Base-by-base conservation (phyloP, 768 basidiomycete species). In the Trametes cubensis region DNA sequence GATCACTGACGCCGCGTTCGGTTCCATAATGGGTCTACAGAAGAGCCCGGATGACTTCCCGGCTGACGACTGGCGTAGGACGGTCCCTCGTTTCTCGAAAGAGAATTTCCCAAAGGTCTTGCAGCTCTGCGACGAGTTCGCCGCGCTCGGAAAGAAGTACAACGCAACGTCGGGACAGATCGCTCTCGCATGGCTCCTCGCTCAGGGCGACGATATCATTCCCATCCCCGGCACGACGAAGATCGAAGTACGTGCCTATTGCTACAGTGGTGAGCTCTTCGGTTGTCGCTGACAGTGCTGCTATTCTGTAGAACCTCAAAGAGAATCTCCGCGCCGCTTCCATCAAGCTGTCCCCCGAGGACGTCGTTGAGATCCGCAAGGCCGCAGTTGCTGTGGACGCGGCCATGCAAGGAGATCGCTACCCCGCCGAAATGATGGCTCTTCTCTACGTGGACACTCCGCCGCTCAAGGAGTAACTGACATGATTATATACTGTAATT, bases 31-130 rank as follows among this genome's bases (percentile, higher is more conserved):
- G 18, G 10, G 18, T n/a, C 18, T 8, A 14, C 38, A 74, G 73
- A 74, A 66, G 65, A 60, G 60, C 1, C 70, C 69, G 1, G 74
- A 71, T 10, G 75, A 74, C 28, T 72, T 77, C 58, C 60, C 68
- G 13, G 63, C 59, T 17, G 67, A 58, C 39, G 76, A 76, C 60
- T 70, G 68, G 62, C 55, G 76, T 8, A 63, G 65, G 5, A 51
- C 15, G 15, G 23, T 74, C 10, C 71, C 73, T 6, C 52, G 64
- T 11, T 73, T 56, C 64, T 72, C 69, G 18, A 62, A 66, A 20
- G 78, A 79, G 60, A 81, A 81, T 66, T 81, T 83, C 67, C 76
- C 77, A 0, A 78, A 75, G 61, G 77, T 81, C 56, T 69, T 81
- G 48, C 74, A 73, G 38, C 75, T 70, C 41, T 62, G 64, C 5